Base-by-base conservation (phyloP, 1,139 yeast species). In the Zygotorulaspora mrakii region DNA sequence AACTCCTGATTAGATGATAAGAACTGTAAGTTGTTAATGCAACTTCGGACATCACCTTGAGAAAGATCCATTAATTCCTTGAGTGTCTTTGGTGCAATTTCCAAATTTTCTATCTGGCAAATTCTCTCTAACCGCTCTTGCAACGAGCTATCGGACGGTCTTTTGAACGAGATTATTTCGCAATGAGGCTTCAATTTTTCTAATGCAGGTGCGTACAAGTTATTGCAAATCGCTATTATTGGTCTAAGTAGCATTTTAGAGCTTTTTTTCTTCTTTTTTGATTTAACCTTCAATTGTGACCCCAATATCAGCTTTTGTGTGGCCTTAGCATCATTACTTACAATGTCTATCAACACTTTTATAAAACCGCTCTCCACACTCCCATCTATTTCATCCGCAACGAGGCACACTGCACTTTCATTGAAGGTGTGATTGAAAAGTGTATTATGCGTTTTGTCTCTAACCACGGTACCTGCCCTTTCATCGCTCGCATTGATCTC, bases 401-500 rank as follows among this genome's bases (percentile, higher is more conserved):
- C 71, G 10, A 88, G 67, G 57, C 95, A 87, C 0, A 85, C 77
- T 0, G 96, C 95, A 43, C 73, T 78, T 9, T 43, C 52, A 27
- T 76, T 71, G 42, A 79, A 73, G 18, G 68, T 72, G 47, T 81
- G 79, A 16, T 85, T 74, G 6, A 81, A 78, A 38, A 88, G 66
- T 0, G 94, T 82, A 51, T 81, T 83, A 21, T 67, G 67, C n/a
- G 91, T 74, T 53, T 81, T 82, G 21, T 77, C 79, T 39, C 67
- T 68, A 1, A 82, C 78, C 3, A 65, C 61, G 3, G 68, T 65
- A 0, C 82, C 86, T 0, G 81, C 71, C 45, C 88, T 68, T 51
- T 81, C 89, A 60, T 91, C 96, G 52, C 95, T 81, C 1, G 98
- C 96, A 63, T 91, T 91, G 49, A 89, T 73, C 57, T 91, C 98